Conservation (phyloP, 805 yeast species). For the Osmozyma mogii region DNA sequence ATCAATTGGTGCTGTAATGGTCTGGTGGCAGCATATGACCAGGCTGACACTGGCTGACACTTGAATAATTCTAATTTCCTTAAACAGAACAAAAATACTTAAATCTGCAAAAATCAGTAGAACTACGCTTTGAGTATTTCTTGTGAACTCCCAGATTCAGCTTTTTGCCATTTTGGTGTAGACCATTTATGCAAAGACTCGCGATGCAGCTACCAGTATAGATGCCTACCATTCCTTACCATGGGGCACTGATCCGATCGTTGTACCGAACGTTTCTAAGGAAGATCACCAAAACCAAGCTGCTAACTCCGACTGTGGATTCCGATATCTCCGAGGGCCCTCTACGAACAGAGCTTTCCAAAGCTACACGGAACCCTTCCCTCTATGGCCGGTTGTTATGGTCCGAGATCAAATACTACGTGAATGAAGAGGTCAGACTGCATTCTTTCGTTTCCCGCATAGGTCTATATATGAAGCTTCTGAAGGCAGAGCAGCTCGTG, state of each 20-base stretch:
- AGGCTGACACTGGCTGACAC: no score
- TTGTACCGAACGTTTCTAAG: neutral
- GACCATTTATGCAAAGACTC: no score
- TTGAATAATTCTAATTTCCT: no score
- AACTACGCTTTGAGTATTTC: no score
- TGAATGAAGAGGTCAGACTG: constrained; percentile 11
- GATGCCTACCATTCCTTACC: neutral
- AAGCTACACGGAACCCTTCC: constrained; percentile 8
- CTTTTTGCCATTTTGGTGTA: no score
- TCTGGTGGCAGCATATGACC: no score
- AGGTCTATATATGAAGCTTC: constrained; percentile 3
- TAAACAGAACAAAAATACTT: no score
- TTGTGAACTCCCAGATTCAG: no score
- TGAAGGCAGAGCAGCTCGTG: constrained; percentile 9
- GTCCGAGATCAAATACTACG: constrained; percentile 12
- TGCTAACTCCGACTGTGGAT: neutral
- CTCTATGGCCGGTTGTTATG: constrained; percentile 1
- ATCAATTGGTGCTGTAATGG: no score
- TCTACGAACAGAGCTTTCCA: constrained; percentile 1
- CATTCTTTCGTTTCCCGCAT: constrained; percentile 3
- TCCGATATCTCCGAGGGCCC: neutral
- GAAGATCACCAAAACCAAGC: neutral
- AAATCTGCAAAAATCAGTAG: no score
- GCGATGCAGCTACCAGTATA: neutral
- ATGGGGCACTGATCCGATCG: neutral